Evolutionary conservation across 768 basidiomycete genomes (phyloP), one percentile per base, ranked within the genome.

Genomic region (Tylopilus cervinicoccineus): DNA sequence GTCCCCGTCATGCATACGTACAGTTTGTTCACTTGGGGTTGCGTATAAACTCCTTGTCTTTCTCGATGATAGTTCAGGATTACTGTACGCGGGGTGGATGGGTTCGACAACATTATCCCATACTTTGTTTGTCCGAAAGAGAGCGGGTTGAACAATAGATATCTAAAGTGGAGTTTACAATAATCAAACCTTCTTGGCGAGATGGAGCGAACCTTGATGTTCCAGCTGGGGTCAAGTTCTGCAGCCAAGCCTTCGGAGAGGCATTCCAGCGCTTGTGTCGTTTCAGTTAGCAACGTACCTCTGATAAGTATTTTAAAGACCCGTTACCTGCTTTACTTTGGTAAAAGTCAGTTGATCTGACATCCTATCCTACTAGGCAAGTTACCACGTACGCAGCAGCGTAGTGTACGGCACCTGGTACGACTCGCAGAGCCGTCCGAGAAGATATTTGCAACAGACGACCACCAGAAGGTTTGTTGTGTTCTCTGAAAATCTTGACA

Each of bases 201-300:
- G 24, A 14, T 7, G 23, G 14, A 36, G 34, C 64, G n/a, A 43
- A 73, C 76, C 59, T 70, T 75, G 56, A 77, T 75, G 43, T 76
- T 73, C 76, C 76, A 77, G 19, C 26, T 59, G 11, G 76, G 75
- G 38, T 76, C 73, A 3, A 76, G 47, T 48, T 77, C 76, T 34
- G 60, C 54, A 5, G 57, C 59, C 23, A 76, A 51, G 2, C 72
- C 56, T 49, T 75, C 67, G 2, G 65, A 69, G 26, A 73, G 52
- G 17, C 69, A 72, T 45, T 72, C 71, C n/a, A 71, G 43, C 12
- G 72, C 71, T 72, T 50, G 39, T n/a, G 29, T 38, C 19, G 12
- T 29, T 22, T 31, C 27, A 44, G 27, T 49, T 42, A 60, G 39
- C 26, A 45, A 22, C 24, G 3, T 11, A 17, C 13, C 9, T n/a